Base-by-base conservation (phyloP, 148 eudicot genomes). In the Tetragonia tetragonoides region DNA sequence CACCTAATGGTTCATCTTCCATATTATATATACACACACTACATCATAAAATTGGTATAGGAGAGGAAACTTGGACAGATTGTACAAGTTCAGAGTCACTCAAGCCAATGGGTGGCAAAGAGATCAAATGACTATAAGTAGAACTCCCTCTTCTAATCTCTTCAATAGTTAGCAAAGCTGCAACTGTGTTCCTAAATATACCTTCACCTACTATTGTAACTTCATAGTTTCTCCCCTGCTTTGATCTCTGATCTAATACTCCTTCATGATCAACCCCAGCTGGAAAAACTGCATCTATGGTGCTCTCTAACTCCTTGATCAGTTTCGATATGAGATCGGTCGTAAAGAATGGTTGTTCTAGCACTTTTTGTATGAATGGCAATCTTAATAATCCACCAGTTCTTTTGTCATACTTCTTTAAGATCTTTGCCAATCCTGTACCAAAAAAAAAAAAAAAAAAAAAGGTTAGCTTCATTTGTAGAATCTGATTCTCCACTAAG, bases 401-500 rank as follows among this genome's bases (percentile, higher is more conserved):
- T 86, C 90, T 77, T 75, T 93, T 93, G 92, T 93, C 95, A 51
- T 89, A 91, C 80, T 91, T 93, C 87, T 93, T 93, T 60, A 93
- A 59, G 57, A 93, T 93, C 86, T 93, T 93, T 5, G 93, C 93
- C 78, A 93, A 74, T n/a, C 97, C 97, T 93, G 21, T 10, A 75
- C 9, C 42, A 42, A 47, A n/a, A 53, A 72, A 10, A 5, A 24
- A 21, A n/a, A 79, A 64, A 10, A 42, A 38, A 4, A 20, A 11
- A 10, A 46, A 5, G 6, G 0, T 46, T 46, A 46, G 49, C 62
- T 17, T 63, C 53, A 39, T 18, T 39, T 53, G 41, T 70, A 46
- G 51, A 74, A 80, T 74, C 53, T 21, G 59, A 73, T 79, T 65
- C 81, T 66, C 39, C 76, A 63, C 68, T 49, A 70, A 66, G 16